Base-by-base conservation (phyloP, 192 early-diverging fungal species). In the Umbelopsis vinacea region DNA sequence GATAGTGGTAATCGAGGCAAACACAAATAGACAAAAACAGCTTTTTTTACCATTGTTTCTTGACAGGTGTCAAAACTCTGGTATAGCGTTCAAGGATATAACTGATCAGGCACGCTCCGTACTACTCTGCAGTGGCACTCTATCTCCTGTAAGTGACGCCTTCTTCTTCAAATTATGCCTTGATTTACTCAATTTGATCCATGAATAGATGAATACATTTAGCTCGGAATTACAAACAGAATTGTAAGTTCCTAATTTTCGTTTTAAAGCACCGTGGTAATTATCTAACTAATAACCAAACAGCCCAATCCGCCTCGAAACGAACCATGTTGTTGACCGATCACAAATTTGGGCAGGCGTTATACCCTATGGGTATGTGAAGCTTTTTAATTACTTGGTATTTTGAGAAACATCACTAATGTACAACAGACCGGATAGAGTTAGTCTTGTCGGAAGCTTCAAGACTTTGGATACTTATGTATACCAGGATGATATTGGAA, bases 311-410 rank as follows among this genome's bases (percentile, higher is more conserved):
- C 79, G 72, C 23, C 70, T 90, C 6, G 87, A 89, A 75, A 85
- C 89, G 48, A 83, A 78, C 35, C 93, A 94, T 76, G 89, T 94
- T 38, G 92, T 94, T 63, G 74, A 84, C 4, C 54, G 76, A 1
- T 66, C 79, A 8, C 91, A 93, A 52, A 82, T 89, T 29, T 81
- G 81, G 52, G 89, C 89, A 0, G 79, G 84, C 12, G 79, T 86
- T 19, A 69, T 92, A 9, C 77, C 85, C 66, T 69, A 35, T 69
- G 90, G 78, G 76, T 78, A 71, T 71, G 71, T 21, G 1, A 15
- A 17, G 26, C 37, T 67, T 14, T 60, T 14, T 60, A 24, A 11
- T 40, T 37, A 12, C 14, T 29, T 22, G 38, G 7, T 60, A 17
- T 24, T 63, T 23, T 57, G 8, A 53, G 4, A 52, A 24, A 14